Evolutionary conservation across 345 rosid species (phyloP).

Genomic region (Viola odorata): DNA sequence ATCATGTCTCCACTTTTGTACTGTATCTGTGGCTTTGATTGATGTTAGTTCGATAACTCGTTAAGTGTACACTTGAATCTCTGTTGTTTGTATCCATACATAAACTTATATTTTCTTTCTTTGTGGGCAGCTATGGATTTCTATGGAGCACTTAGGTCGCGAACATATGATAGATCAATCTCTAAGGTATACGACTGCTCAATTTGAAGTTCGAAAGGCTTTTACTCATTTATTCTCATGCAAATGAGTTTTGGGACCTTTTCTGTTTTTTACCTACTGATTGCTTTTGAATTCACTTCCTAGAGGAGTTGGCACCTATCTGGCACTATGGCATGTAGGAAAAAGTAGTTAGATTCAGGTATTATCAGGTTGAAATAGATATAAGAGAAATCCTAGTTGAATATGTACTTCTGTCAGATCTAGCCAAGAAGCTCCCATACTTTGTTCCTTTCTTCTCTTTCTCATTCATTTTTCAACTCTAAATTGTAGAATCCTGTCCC

Average conservation of each 20-base stretch:
- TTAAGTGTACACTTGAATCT: too few relatives aligned
- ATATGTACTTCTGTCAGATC: too few relatives aligned
- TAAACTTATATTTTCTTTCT: not conserved
- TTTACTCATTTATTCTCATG: not conserved
- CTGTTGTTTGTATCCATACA: not conserved
- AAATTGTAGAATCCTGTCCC: too few relatives aligned
- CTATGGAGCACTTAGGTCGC: conserved; percentile 89
- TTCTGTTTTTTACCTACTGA: not conserved
- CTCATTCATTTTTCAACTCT: too few relatives aligned
- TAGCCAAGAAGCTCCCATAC: too few relatives aligned
- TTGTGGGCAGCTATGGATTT: conserved; percentile 70
- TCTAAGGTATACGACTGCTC: conserved; percentile 44
- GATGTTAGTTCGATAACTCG: too few relatives aligned
- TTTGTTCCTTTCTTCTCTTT: not conserved
- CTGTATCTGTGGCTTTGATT: too few relatives aligned
- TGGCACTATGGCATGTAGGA: too few relatives aligned
- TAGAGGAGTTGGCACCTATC: not conserved
- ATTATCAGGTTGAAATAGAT: too few relatives aligned
- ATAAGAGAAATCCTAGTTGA: not conserved
- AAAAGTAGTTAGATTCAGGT: too few relatives aligned
- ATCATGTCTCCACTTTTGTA: too few relatives aligned
- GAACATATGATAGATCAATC: conserved; percentile 83
- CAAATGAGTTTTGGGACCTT: not conserved
- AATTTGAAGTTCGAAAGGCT: not conserved
- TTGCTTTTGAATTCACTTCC: not conserved